These are phyloP conservation scores for Rutstroemia sydowiana DNA, from an alignment of 2,329 filamentous ascomycete species.

Conservation along the genomic window DNA sequence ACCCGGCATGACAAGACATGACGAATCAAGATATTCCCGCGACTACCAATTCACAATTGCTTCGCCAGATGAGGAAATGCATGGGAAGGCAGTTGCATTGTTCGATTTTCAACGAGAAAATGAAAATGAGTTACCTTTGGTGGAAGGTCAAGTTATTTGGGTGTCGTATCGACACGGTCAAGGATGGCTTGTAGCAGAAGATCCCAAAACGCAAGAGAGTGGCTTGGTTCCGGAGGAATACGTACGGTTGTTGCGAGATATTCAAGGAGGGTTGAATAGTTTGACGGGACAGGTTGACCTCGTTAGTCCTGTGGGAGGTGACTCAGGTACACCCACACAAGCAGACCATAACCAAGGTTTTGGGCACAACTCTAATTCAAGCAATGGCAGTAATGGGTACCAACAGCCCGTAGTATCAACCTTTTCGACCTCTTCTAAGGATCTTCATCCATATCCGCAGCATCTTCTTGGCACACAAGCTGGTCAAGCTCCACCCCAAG, in stretches of 20 bases:
- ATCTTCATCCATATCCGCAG: slow-evolving; percentile 60
- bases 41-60: slow-evolving; percentile 95
- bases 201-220: slow-evolving; percentile 88
- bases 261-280: slow-evolving; percentile 80
- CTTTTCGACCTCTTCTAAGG: slow-evolving; percentile 64
- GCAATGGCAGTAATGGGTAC: slow-evolving; percentile 50
- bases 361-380: slow-evolving; percentile 40
- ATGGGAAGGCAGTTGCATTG: slow-evolving; percentile 88
- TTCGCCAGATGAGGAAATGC: slow-evolving; percentile 94
- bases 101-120: slow-evolving; percentile 95
- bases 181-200: slow-evolving; percentile 94
- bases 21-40: slow-evolving; percentile 75
- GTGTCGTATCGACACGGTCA: slow-evolving; percentile 94
- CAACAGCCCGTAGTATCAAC: slow-evolving; percentile 61
- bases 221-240: slow-evolving; percentile 96
- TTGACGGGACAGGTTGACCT: slow-evolving; percentile 51
- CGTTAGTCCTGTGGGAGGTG: slow-evolving; percentile 44
- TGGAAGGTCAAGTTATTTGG: slow-evolving; percentile 93
- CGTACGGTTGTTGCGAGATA: slow-evolving; percentile 83
- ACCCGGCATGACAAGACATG: slow-evolving; percentile 49
- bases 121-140: slow-evolving; percentile 87
- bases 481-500: slow-evolving; percentile 56
- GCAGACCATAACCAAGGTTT: slow-evolving; percentile 44
- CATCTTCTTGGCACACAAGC: slow-evolving; percentile 55
- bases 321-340: slow-evolving; percentile 55